Evolutionary conservation across 768 basidiomycete species (phyloP), one percentile per base, ranked within the genome.

Genomic region (Mycena rosella): DNA sequence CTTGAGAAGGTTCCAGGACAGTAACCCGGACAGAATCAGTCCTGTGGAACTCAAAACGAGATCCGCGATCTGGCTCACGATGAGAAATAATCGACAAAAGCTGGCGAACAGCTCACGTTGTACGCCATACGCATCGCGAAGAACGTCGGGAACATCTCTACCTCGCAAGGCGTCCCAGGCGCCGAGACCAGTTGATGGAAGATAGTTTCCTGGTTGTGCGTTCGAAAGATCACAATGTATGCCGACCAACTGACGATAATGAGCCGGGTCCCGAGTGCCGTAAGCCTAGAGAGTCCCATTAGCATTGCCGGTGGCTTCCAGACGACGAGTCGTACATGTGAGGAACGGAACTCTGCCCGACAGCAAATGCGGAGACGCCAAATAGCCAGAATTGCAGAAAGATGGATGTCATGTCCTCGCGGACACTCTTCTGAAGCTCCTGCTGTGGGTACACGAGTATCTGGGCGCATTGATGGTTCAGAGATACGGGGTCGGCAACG

Each of bases 371-470:
- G n/a, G 86, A 85, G 30, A 88, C 81, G 0, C 77, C 80, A 27
- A 88, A 78, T 8, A 89, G 78, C 86, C 87, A 89, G 72, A 88
- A 84, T 67, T 89, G 87, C 1, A 86, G 74, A 40, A 80, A 75
- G 24, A 88, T 76, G 67, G 83, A 79, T 2, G 84, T 78, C 9
- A 86, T 70, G 59, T 87, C 87, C 65, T 88, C 87, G 5, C 86
- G 79, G 27, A 75, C 77, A 22, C 80, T 79, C 53, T 85, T 82
- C 17, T 78, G 73, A 40, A 87, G 74, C 24, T 82, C 77, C 74
- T 86, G 78, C n/a, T 75, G 63, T 5, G 86, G 79, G 63, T 84
- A 85, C 22, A 84, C 73, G 9, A 88, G 75, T 18, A 75, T 82
- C 51, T 82, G 79, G n/a, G 82, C 76, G 66, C 87, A 88, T 69